Conservation (phyloP, 176 grass and related monocot genomes). For the Phoenix roebelenii region DNA sequence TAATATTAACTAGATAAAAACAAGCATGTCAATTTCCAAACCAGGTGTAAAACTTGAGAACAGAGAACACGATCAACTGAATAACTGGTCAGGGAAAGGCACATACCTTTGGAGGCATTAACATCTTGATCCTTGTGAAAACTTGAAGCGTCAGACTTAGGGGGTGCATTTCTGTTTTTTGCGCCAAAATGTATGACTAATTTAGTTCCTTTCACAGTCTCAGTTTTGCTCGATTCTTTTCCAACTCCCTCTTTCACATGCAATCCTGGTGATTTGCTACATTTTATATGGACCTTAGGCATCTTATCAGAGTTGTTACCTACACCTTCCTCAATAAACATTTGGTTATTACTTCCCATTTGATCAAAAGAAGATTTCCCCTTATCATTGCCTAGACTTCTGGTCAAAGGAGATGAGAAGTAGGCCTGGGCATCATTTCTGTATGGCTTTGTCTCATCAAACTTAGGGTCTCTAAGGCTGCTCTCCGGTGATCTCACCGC, state of each 20-base stretch:
- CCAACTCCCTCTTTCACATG: constrained; percentile 50
- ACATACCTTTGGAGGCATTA: constrained; percentile 49
- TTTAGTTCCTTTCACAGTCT: constrained; percentile 67
- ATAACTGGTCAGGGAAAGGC: neutral
- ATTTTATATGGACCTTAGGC: constrained; percentile 68
- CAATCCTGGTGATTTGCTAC: constrained; percentile 46
- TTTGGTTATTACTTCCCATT: neutral
- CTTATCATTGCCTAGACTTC: constrained; percentile 31
- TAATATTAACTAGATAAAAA: too few relatives aligned
- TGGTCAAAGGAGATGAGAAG: constrained; percentile 33
- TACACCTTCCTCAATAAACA: constrained; percentile 10
- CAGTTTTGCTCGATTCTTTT: constrained; percentile 47
- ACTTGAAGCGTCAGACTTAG: constrained; percentile 63
- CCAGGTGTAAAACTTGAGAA: neutral
- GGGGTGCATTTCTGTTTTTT: constrained; percentile 62
- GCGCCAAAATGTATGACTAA: constrained; percentile 85
- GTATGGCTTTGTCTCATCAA: constrained; percentile 25
- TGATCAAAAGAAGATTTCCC: constrained; percentile 19
- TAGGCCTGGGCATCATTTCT: constrained; percentile 28
- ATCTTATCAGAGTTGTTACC: constrained; percentile 30
- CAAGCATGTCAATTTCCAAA: too few relatives aligned
- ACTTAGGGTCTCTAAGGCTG: constrained; percentile 39
- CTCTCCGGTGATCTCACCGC: constrained; percentile 40
- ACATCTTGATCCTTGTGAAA: constrained; percentile 71
- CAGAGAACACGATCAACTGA: constrained; percentile 5